Percentiles rank a stretch among this genome's conserved stretches.
These are phyloP conservation scores for Nepenthes gracilis DNA, from an alignment of 148 eudicot genomes.

Conservation along the genomic window DNA sequence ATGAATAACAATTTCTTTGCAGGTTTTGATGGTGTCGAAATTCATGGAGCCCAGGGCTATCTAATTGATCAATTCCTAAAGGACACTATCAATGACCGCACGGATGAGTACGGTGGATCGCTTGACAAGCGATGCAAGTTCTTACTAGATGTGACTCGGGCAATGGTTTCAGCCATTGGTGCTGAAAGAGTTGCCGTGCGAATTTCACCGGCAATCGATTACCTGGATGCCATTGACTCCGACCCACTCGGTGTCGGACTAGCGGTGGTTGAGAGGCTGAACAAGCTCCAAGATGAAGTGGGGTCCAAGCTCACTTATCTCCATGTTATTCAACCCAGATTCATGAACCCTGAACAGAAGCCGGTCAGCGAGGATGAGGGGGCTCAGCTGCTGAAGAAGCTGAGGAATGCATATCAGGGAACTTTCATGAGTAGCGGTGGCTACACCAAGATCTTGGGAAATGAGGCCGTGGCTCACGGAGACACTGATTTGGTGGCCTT, in stretches of 20 bases:
- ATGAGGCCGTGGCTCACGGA: slow-evolving; percentile 50
- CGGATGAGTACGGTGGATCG: slow-evolving; percentile 72
- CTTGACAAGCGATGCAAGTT: slow-evolving; percentile 60
- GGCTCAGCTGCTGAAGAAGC: slow-evolving; percentile 32
- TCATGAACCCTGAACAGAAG: no score
- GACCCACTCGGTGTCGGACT: slow-evolving; percentile 62
- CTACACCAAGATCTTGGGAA: slow-evolving; percentile 45
- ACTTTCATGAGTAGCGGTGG: slow-evolving; percentile 71
- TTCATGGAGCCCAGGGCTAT: slow-evolving; percentile 85
- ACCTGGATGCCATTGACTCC: slow-evolving; percentile 63
- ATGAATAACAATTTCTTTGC: neutral
- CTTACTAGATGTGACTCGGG: slow-evolving; percentile 38
- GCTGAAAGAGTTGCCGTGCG: slow-evolving; percentile 43
- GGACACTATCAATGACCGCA: slow-evolving; percentile 71
- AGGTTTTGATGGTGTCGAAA: slow-evolving; percentile 92
- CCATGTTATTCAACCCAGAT: slow-evolving; percentile 71
- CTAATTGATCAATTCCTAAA: slow-evolving; percentile 80
- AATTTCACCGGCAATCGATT: slow-evolving; percentile 78
- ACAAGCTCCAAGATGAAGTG: slow-evolving; percentile 29
- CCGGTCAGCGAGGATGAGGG: slow-evolving; percentile 41
- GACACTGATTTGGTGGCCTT: slow-evolving; percentile 75
- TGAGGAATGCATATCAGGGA: slow-evolving; percentile 43
- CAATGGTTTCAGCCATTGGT: slow-evolving; percentile 50
- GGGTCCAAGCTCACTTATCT: slow-evolving; percentile 19
- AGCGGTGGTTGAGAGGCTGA: slow-evolving; percentile 45